Evolutionary conservation across 352 stramenopile species (phyloP).

Genomic region (Pythium brassicae): DNA sequence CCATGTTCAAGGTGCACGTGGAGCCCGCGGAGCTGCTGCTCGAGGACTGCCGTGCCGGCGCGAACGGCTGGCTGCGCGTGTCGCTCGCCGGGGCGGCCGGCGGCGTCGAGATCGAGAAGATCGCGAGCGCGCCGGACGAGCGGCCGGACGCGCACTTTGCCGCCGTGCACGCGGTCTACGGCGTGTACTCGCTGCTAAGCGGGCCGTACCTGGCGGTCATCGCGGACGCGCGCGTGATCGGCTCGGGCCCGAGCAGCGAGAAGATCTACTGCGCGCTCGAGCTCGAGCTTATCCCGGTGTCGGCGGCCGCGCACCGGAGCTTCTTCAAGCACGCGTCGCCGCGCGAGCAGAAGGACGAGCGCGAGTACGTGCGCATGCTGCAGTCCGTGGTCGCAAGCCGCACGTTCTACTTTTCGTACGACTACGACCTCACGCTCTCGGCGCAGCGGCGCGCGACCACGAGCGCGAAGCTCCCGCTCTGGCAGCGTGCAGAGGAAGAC

Average conservation of each 20-base stretch:
- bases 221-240: slow-evolving; percentile 53
- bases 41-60: slow-evolving; percentile 72
- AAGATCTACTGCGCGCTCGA: slow-evolving; percentile 60
- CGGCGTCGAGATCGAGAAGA: slow-evolving; percentile 37
- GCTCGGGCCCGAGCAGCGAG: slow-evolving; percentile 46
- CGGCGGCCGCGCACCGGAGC: slow-evolving; percentile 33
- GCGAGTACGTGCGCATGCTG: slow-evolving; percentile 55
- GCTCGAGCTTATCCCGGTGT: slow-evolving; percentile 49
- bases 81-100: slow-evolving; percentile 10
- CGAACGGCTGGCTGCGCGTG: slow-evolving; percentile 59
- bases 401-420: slow-evolving; percentile 72
- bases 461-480: slow-evolving; percentile 27
- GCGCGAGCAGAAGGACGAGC: slow-evolving; percentile 55
- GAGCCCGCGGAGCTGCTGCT: slow-evolving; percentile 66
- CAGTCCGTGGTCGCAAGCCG: slow-evolving; percentile 34
- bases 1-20: slow-evolving; percentile 80
- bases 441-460: slow-evolving; percentile 39
- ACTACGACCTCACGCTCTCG: slow-evolving; percentile 62
- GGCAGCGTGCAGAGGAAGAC: slow-evolving; percentile 69
- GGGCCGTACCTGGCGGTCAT: slow-evolving; percentile 53
- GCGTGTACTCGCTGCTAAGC: slow-evolving; percentile 58
- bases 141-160: slow-evolving; percentile 25
- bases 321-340: slow-evolving; percentile 52
- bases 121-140: slow-evolving; percentile 41
- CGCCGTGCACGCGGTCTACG: slow-evolving; percentile 54